Conservation (phyloP, 2,329 filamentous ascomycete genomes). For the Rhinocladiella similis region DNA sequence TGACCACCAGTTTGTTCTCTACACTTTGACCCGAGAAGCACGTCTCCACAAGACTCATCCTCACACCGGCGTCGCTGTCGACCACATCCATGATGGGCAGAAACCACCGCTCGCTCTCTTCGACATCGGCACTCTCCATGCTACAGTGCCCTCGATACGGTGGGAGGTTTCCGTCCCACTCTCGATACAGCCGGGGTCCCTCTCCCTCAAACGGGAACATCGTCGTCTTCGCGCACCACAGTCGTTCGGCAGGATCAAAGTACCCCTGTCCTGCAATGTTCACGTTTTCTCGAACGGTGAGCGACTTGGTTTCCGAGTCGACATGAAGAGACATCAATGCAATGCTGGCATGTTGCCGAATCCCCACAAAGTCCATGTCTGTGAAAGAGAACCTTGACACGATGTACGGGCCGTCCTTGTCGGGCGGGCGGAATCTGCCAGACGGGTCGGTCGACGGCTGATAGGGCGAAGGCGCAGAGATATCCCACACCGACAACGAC, state of each 20-base stretch:
- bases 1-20: slow-evolving; percentile 34
- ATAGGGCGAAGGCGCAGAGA: slow-evolving; percentile 51
- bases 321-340: slow-evolving; percentile 53
- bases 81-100: slow-evolving; percentile 38
- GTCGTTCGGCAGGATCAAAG: slow-evolving; percentile 38
- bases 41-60: slow-evolving; percentile 37
- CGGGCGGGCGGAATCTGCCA: slow-evolving; percentile 38
- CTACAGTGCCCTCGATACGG: slow-evolving; percentile 44
- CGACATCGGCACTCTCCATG: slow-evolving; percentile 37
- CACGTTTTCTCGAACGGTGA: slow-evolving; percentile 60
- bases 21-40: slow-evolving; percentile 34
- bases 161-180: slow-evolving; percentile 47
- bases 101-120: slow-evolving; percentile 36
- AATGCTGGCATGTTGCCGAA: slow-evolving; percentile 56
- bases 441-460: slow-evolving; percentile 53
- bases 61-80: slow-evolving; percentile 35
- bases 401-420: slow-evolving; percentile 43
- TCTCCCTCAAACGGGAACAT: slow-evolving; percentile 54
- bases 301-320: slow-evolving; percentile 45
- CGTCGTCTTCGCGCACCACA: slow-evolving; percentile 50
- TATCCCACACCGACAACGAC: slow-evolving; percentile 61
- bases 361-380: slow-evolving; percentile 54
- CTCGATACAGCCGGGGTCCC: slow-evolving; percentile 54
- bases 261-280: slow-evolving; percentile 52
- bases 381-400: slow-evolving; percentile 52